A percentile compares a stretch with the other conserved stretches of the same genome.
These are phyloP conservation scores for Mollisiaceae sp. DNA, from an alignment of 2,329 filamentous ascomycete species.

Conservation along the genomic window DNA sequence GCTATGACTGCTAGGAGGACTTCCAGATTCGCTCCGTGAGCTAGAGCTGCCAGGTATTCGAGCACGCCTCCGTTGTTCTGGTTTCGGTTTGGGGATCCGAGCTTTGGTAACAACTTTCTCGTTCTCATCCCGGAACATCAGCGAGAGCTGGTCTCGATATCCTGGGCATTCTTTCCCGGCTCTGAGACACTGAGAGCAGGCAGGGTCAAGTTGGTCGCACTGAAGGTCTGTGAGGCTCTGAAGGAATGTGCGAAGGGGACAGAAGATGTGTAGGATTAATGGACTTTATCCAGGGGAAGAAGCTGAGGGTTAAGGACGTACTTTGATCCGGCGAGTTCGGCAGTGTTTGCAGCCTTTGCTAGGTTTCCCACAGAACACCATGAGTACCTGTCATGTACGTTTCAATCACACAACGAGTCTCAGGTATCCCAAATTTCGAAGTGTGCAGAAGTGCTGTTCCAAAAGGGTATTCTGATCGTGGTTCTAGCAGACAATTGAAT, in stretches of 20 bases:
- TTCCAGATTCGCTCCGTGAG: background rate
- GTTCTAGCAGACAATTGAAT: background rate
- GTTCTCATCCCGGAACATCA: conserved; percentile 63
- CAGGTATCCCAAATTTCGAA: background rate
- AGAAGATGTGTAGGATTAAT: background rate
- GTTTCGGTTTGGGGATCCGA: conserved; percentile 1
- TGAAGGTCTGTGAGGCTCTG: conserved; percentile 2
- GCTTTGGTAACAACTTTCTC: conserved; percentile 59
- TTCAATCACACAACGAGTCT: background rate
- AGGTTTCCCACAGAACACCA: conserved; percentile 38
- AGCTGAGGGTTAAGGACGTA: conserved; percentile 13
- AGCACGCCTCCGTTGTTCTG: conserved; percentile 6
- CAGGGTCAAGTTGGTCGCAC: conserved; percentile 58
- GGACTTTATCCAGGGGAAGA: background rate
- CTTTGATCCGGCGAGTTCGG: conserved; percentile 36
- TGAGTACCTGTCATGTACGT: conserved; percentile 9
- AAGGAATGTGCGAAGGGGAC: background rate
- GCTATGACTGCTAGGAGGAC: background rate
- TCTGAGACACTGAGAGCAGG: conserved; percentile 60
- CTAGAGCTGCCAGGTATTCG: background rate
- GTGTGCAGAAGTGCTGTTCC: background rate
- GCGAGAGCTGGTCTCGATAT: conserved; percentile 59
- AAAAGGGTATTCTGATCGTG: conserved; percentile 13
- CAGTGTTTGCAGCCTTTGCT: conserved; percentile 34
- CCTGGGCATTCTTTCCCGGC: conserved; percentile 56